Percentiles rank a stretch among this genome's conserved stretches.
Conservation (phyloP, 768 basidiomycete species). For the Naganishia antarctica region DNA sequence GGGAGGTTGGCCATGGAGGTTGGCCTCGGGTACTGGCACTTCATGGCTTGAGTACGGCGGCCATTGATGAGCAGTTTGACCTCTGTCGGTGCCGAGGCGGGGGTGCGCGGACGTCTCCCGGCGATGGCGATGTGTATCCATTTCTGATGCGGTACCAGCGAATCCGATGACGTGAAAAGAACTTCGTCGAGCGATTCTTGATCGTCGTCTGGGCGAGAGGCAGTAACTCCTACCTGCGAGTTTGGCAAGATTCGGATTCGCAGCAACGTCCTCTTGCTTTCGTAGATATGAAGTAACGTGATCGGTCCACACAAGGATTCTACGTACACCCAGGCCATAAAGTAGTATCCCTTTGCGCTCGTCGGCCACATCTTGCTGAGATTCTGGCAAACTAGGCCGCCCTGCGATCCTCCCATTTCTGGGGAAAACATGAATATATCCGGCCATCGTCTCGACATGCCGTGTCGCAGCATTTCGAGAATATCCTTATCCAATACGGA, state of each 20-base stretch:
- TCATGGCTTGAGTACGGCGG: constrained; percentile 39
- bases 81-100: constrained; percentile 7
- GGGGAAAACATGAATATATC: constrained; percentile 38
- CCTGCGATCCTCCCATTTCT: constrained; percentile 21
- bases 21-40: constrained; percentile 27
- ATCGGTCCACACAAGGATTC: constrained; percentile 43
- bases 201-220: constrained; percentile 25
- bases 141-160: constrained; percentile 43
- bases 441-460: constrained; percentile 41
- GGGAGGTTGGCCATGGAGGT: constrained; percentile 5
- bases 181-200: constrained; percentile 32
- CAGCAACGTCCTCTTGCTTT: constrained; percentile 35
- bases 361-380: constrained; percentile 39
- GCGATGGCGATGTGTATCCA: constrained; percentile 45
- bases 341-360: constrained; percentile 41
- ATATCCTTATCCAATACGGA: constrained; percentile 36
- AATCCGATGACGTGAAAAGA: constrained; percentile 41
- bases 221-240: constrained; percentile 41
- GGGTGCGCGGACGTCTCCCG: constrained; percentile 32
- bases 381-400: constrained; percentile 37
- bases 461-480: constrained; percentile 42
- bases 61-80: constrained; percentile 44
- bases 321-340: constrained; percentile 46
- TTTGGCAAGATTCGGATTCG: constrained; percentile 44
- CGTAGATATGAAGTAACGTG: constrained; percentile 39